These are phyloP conservation scores for Trichoderma hamatum DNA, from an alignment of 2,329 filamentous ascomycete genomes.

Conservation along the genomic window DNA sequence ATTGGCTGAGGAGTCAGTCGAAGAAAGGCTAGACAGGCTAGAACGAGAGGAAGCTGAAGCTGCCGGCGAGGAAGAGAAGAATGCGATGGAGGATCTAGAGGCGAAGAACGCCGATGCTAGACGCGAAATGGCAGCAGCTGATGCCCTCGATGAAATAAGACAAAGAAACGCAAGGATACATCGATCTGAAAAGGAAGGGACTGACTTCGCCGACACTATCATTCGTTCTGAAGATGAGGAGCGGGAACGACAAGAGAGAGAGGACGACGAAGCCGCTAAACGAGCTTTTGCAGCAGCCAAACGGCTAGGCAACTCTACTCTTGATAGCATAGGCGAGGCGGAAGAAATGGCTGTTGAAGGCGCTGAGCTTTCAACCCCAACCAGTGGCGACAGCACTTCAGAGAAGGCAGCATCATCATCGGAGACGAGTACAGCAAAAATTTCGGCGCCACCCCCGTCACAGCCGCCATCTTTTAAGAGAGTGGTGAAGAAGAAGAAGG, in stretches of 20 bases:
- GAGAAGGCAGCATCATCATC: conserved; percentile 23
- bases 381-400: background rate
- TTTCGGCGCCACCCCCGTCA: conserved; percentile 36
- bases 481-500: conserved; percentile 84
- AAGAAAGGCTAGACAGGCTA: conserved; percentile 81
- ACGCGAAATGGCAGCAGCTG: conserved; percentile 93
- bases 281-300: conserved; percentile 72
- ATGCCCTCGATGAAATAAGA: conserved; percentile 92
- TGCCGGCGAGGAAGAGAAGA: conserved; percentile 69
- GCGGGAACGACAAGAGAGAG: conserved; percentile 68
- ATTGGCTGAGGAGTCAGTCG: conserved; percentile 76
- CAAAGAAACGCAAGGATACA: conserved; percentile 88
- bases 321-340: background rate
- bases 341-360: conserved; percentile 46
- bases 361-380: background rate
- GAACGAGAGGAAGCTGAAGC: conserved; percentile 73
- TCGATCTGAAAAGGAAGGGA: conserved; percentile 69
- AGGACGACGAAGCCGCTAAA: conserved; percentile 81
- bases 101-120: conserved; percentile 91
- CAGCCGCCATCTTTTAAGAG: conserved; percentile 70
- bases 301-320: conserved; percentile 42
- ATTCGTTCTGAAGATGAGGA: conserved; percentile 61
- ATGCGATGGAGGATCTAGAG: conserved; percentile 95
- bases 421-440: conserved; percentile 32
- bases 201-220: conserved; percentile 61